Percentiles rank a stretch among this genome's conserved stretches.
phyloP scores from a whole-genome alignment of 2,329 filamentous ascomycete species.

The Fusarium nurragi region DNA sequence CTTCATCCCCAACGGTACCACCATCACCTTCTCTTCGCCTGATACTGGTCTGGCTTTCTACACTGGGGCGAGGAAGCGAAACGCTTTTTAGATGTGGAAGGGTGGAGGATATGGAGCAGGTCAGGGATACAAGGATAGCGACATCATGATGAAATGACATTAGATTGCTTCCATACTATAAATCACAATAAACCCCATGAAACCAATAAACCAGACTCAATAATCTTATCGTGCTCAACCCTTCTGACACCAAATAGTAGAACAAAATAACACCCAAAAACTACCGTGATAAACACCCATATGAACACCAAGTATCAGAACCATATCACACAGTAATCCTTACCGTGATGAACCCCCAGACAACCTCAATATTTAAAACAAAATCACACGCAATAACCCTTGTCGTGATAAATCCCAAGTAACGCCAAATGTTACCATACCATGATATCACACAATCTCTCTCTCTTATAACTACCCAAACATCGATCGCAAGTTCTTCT shows the following conservation, averaged over 20 bases:
- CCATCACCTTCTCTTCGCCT: conserved; percentile 72
- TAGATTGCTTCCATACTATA: conserved; percentile 13
- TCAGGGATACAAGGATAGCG: conserved; percentile 1
- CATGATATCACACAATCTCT: conserved; percentile 21
- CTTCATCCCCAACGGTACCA: conserved; percentile 72
- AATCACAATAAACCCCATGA: neutral
- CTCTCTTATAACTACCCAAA: conserved; percentile 42
- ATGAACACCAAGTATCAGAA: neutral
- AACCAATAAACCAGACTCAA: neutral
- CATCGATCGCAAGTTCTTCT: conserved; percentile 47
- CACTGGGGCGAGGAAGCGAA: conserved; percentile 53
- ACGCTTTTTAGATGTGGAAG: conserved; percentile 36
- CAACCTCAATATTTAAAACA: neutral
- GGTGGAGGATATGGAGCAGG: neutral
- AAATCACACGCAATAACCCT: neutral
- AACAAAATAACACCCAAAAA: no score
- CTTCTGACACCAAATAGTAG: no score
- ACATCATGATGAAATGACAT: conserved; percentile 23
- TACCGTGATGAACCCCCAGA: neutral
- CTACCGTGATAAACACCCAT: no score
- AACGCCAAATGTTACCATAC: conserved; percentile 43
- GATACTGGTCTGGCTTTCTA: conserved; percentile 71
- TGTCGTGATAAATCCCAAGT: neutral
- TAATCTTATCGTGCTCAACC: neutral
- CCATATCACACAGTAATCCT: neutral